Base-by-base conservation (phyloP, 2,329 filamentous ascomycete genomes). In the Colletotrichum eleusines region DNA sequence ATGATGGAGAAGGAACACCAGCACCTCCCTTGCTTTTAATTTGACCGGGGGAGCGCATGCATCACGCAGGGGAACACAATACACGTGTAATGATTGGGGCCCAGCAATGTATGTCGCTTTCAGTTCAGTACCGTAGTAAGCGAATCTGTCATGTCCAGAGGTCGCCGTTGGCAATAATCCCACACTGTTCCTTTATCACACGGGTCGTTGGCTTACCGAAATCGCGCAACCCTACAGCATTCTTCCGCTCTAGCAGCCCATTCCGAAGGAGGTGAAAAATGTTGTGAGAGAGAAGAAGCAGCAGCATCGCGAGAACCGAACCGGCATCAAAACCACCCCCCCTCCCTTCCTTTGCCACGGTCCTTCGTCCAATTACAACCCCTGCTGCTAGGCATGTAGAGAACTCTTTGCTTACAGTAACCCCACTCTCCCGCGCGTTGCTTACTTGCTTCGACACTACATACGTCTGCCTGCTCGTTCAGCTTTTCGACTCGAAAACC, bases 331-430 rank as follows among this genome's bases (percentile, higher is more conserved):
- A 7, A n/a, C n/a, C n/a, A n/a, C n/a, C n/a, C n/a, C 23, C 26
- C 38, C 23, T 1, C 40, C 40, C 12, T 9, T 2, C 2, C 38
- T 16, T 28, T 18, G 40, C 20, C 5, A 16, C 9, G 0, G 1
- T 14, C 38, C 6, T 14, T 5, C 16, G 28, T 46, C 57, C 57
- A 60, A 59, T 59, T n/a, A 46, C 8, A 46, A 60, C 57, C 57
- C 57, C 20, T 60, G 57, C 20, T 4, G n/a, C n/a, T n/a, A n/a
- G n/a, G n/a, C n/a, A n/a, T n/a, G n/a, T n/a, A 11, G 14, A 28
- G 40, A 26, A 3, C n/a, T n/a, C 5, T 23, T 1, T 16, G 1
- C 26, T n/a, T n/a, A n/a, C n/a, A n/a, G 33, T 20, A 23, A 35
- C 58, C 58, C 44, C 26, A 26, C 58, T n/a, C n/a, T n/a, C n/a